These are phyloP conservation scores for Mentha longifolia DNA, from an alignment of 257 asterid genomes.

Conservation along the genomic window DNA sequence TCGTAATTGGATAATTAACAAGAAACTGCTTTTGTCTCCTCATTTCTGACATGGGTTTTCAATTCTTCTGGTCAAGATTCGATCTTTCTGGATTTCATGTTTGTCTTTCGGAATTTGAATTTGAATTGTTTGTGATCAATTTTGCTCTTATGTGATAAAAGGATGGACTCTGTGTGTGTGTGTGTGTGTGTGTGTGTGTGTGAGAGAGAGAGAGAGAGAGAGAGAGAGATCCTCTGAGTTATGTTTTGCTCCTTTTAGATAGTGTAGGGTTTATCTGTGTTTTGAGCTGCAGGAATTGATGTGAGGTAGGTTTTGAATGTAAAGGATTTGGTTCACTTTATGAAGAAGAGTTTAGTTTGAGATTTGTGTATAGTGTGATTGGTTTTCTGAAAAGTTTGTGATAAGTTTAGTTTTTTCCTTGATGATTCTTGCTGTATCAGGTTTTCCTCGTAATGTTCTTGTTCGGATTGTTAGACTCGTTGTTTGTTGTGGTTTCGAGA, in stretches of 20 bases:
- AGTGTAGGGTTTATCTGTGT: neutral
- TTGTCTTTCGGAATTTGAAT: conserved; percentile 9
- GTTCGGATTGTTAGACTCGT: neutral
- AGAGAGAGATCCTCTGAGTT: conserved; percentile 14
- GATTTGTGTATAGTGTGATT: neutral
- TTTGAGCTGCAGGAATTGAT: conserved; percentile 22
- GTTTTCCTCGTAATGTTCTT: neutral
- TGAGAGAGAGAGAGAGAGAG: neutral
- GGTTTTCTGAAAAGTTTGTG: neutral
- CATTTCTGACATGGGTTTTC: conserved; percentile 22
- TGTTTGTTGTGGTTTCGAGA: conserved; percentile 11
- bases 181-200: no score
- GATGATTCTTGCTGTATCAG: neutral
- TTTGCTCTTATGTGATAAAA: neutral
- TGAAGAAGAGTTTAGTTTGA: neutral
- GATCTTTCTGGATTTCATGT: neutral
- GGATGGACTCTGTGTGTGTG: neutral
- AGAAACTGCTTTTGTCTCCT: conserved; percentile 3
- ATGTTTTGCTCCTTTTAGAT: neutral
- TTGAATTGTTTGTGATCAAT: neutral
- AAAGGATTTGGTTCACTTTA: neutral
- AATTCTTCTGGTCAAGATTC: conserved; percentile 17
- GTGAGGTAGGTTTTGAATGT: conserved; percentile 14
- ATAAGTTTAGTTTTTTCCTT: neutral
- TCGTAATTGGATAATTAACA: conserved; percentile 12